A percentile compares a stretch with the other conserved stretches of the same genome.
phyloP scores from a whole-genome alignment of 2,329 filamentous ascomycete genomes.

The Laburnicola sp. region DNA sequence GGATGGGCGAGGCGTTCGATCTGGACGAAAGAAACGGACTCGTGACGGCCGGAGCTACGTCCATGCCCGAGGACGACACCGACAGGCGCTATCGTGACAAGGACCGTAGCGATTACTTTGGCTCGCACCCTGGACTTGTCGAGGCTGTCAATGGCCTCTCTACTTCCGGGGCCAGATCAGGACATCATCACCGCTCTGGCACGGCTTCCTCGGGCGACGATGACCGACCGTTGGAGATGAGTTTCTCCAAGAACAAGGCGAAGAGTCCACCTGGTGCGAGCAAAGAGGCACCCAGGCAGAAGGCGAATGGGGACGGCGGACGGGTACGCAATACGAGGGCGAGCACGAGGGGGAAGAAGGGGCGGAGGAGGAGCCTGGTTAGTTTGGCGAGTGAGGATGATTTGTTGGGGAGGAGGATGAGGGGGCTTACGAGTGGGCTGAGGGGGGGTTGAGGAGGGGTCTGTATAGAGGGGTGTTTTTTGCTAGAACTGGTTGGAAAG shows the following conservation, averaged over 20 bases:
- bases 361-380: conserved; percentile 47
- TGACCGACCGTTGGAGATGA: conserved; percentile 80
- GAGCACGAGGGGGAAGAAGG: conserved; percentile 31
- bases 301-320: conserved; percentile 15
- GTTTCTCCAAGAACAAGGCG: conserved; percentile 32
- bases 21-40: conserved; percentile 47
- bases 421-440: conserved; percentile 48
- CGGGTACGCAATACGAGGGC: conserved; percentile 7
- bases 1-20: conserved; percentile 79
- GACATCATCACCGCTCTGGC: conserved; percentile 53
- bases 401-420: conserved; percentile 53
- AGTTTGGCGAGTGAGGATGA: conserved; percentile 54
- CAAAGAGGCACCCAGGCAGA: conserved; percentile 1
- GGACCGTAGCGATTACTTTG: conserved; percentile 81
- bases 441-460: conserved; percentile 29
- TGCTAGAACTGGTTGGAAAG: background rate
- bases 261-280: conserved; percentile 19
- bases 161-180: conserved; percentile 33
- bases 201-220: conserved; percentile 75
- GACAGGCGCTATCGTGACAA: conserved; percentile 6
- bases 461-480: background rate
- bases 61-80: background rate
- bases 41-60: conserved; percentile 9
- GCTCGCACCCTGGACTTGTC: conserved; percentile 68
- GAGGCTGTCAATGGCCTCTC: conserved; percentile 65